Evolutionary conservation across 169 alveolate species (phyloP).

Genomic region (Condylostoma magnum): DNA sequence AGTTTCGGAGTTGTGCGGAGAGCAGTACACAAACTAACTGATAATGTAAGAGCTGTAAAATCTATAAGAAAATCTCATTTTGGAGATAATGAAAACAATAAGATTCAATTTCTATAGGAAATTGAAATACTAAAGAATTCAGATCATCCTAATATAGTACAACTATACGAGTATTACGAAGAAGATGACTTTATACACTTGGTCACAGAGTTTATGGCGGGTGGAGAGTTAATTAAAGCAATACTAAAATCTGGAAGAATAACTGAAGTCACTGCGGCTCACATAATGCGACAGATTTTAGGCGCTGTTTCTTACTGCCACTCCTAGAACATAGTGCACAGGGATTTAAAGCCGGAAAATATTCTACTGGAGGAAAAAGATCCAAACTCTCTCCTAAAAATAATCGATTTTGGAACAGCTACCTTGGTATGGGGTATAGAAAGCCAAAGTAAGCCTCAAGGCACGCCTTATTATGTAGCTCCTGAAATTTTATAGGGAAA

Average conservation of each 20-base stretch:
- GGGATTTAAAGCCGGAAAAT: slow-evolving; percentile 80
- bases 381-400: slow-evolving; percentile 45
- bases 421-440: slow-evolving; percentile 2
- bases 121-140: neutral
- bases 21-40: slow-evolving; percentile 43
- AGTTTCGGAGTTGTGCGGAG: slow-evolving; percentile 54
- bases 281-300: neutral
- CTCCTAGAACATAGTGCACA: slow-evolving; percentile 73
- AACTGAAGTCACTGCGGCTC: neutral
- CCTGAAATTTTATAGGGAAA: slow-evolving; percentile 38
- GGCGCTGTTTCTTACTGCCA: slow-evolving; percentile 51
- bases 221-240: slow-evolving; percentile 59
- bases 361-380: slow-evolving; percentile 30
- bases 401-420: slow-evolving; percentile 82
- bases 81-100: too few relatives aligned
- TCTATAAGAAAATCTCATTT: too few relatives aligned
- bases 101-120: slow-evolving; percentile 48
- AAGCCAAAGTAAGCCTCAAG: slow-evolving; percentile 24
- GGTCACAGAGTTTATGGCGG: slow-evolving; percentile 57
- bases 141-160: slow-evolving; percentile 72
- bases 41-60: slow-evolving; percentile 48
- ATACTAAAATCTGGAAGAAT: neutral
- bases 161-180: slow-evolving; percentile 55
- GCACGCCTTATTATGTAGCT: slow-evolving; percentile 41
- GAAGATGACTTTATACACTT: slow-evolving; percentile 29